Base-by-base conservation (phyloP, 192 early-diverging fungal species). In the Funneliformis geosporum region DNA sequence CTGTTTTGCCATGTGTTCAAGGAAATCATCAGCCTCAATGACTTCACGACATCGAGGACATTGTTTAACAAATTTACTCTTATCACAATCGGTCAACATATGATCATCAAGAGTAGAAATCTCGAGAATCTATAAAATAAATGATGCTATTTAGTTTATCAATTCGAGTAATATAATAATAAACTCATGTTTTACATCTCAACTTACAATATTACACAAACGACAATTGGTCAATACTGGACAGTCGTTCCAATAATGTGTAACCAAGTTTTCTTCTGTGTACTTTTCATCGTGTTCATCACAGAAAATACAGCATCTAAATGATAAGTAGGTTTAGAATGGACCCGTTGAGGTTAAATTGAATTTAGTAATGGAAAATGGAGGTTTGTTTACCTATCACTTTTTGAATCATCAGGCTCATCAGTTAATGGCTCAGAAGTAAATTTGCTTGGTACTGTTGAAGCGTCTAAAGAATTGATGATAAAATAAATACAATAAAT, bases 171-270 rank as follows among this genome's bases (percentile, higher is more conserved):
- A 28, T 25, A 70, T 33, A n/a, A n/a, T 11, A 68, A 39, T 4
- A 9, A 23, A 47, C 4, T 50, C 21, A n/a, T 12, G 7, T 60
- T 43, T 33, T 55, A 27, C 25, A 8, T 18, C 4, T 39, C 14
- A 9, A 83, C 88, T 83, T 84, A 94, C 93, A 76, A 89, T 85
- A 65, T 91, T 86, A 81, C 94, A 95, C 38, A 87, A 80, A 0
- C 92, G 88, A 74, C 94, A 95, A 12, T 88, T 88, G 18, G 87
- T 89, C 6, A 94, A 83, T 82, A 92, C 84, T 2, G 92, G 90
- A 78, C 94, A 95, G 12, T 93, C 89, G 38, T 87, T 85, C 91
- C 94, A 94, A 74, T 95, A 94, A 79, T 95, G 94, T 25, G 86
- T 80, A 21, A 94, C 90, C 42, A 95, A 79, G 11, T 83, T 89